These are phyloP conservation scores for Verticillium klebahnii DNA, from an alignment of 2,329 filamentous ascomycete genomes.

Conservation along the genomic window DNA sequence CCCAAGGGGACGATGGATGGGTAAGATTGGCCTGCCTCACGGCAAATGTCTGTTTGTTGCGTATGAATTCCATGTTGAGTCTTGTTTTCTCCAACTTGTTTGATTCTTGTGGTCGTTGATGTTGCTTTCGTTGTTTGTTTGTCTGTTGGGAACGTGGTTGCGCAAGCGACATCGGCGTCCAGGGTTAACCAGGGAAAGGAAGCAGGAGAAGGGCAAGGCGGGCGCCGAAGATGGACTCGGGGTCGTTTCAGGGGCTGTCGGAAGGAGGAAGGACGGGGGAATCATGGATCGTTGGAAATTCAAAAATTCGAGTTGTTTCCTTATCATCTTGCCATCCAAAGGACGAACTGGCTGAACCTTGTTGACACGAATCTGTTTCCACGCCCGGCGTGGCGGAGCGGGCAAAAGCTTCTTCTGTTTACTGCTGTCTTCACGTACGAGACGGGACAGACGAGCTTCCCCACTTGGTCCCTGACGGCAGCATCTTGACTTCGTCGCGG, in stretches of 20 bases:
- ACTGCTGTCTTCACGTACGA: background rate
- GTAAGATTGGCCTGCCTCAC: constrained; percentile 30
- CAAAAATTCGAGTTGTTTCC: background rate
- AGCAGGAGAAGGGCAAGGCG: background rate
- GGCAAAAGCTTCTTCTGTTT: no score
- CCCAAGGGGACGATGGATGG: constrained; percentile 11
- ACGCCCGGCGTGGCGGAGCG: no score
- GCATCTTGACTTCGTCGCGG: background rate
- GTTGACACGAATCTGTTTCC: no score
- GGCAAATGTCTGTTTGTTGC: constrained; percentile 20
- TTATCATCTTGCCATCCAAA: background rate
- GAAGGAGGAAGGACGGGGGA: background rate
- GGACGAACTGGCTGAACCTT: background rate
- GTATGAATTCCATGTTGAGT: background rate
- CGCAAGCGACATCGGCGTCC: background rate
- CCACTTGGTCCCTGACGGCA: background rate
- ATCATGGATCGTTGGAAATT: background rate
- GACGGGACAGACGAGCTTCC: background rate
- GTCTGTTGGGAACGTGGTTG: background rate
- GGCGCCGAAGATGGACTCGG: background rate
- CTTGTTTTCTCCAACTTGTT: constrained; percentile 14
- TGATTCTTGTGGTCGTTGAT: background rate
- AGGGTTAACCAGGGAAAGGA: background rate
- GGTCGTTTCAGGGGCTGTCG: background rate
- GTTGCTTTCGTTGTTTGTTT: background rate